Conservation (phyloP, 2,329 filamentous ascomycete species). For the Diplodia sapinea region DNA sequence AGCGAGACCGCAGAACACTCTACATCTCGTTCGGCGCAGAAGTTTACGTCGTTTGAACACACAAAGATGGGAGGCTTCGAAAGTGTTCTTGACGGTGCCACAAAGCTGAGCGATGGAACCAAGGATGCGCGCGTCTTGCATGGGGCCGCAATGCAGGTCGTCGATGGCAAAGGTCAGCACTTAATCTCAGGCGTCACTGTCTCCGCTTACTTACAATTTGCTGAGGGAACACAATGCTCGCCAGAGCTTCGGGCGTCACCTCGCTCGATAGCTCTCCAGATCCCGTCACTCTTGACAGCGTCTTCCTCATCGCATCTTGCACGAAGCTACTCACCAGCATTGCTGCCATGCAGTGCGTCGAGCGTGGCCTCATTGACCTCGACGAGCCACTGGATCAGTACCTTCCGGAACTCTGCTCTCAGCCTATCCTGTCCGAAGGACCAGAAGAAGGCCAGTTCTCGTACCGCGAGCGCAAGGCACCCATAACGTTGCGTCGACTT, state of each 20-base stretch:
- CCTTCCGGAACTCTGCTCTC: constrained; percentile 42
- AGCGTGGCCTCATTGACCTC: constrained; percentile 41
- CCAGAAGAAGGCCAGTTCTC: not conserved
- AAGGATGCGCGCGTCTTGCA: not conserved
- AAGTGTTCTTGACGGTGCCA: not conserved
- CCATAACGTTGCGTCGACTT: constrained; percentile 31
- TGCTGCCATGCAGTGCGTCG: constrained; percentile 44
- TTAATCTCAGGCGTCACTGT: too few species aligned
- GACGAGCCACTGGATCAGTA: constrained; percentile 42
- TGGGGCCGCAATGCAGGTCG: not conserved
- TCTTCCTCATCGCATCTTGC: constrained; percentile 42
- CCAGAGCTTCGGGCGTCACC: not conserved
- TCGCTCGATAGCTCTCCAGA: not conserved
- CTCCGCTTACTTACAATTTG: not conserved
- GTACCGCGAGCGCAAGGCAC: constrained; percentile 32
- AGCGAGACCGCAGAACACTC: too few species aligned
- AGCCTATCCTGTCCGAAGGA: constrained; percentile 36
- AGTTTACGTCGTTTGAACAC: not conserved
- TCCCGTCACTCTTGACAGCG: not conserved
- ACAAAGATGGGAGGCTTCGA: not conserved
- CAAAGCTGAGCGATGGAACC: not conserved
- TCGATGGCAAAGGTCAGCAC: not conserved
- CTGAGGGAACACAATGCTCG: not conserved
- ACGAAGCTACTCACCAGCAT: constrained; percentile 49
- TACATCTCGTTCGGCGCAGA: not conserved